These are phyloP conservation scores for Pseudogymnoascus sp. DNA, from an alignment of 2,329 filamentous ascomycete genomes.

Conservation along the genomic window DNA sequence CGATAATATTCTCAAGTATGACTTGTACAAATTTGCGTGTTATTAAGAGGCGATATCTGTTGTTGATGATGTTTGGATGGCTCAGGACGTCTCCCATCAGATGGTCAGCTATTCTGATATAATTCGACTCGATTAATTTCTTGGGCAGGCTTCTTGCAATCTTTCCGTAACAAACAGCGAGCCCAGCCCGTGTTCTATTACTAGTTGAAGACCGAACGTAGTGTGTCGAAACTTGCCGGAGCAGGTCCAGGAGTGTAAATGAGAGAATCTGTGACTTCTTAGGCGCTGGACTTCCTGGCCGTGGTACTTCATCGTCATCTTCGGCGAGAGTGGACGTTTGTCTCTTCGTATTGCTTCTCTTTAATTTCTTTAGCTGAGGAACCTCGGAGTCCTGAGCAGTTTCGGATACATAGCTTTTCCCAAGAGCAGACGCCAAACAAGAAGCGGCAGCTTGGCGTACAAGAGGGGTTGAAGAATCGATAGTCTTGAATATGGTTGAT, in stretches of 20 bases:
- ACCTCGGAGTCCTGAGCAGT: slow-evolving; percentile 42
- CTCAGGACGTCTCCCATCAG: slow-evolving; percentile 75
- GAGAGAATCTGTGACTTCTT: slow-evolving; percentile 67
- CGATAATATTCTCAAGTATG: slow-evolving; percentile 77
- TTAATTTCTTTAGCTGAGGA: slow-evolving; percentile 60
- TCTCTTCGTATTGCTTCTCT: slow-evolving; percentile 54
- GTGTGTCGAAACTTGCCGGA: slow-evolving; percentile 71
- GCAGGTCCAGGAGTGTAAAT: slow-evolving; percentile 68
- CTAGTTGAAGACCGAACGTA: slow-evolving; percentile 73
- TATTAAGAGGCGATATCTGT: slow-evolving; percentile 80
- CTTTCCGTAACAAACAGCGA: slow-evolving; percentile 81
- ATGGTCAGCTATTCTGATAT: slow-evolving; percentile 72
- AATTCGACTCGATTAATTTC: slow-evolving; percentile 74
- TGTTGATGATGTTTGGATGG: slow-evolving; percentile 66
- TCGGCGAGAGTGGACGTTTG: slow-evolving; percentile 50
- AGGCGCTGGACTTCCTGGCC: slow-evolving; percentile 68
- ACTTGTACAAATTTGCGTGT: slow-evolving; percentile 79
- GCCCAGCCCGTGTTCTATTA: slow-evolving; percentile 72
- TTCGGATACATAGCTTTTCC: slow-evolving; percentile 69
- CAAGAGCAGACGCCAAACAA: slow-evolving; percentile 74
- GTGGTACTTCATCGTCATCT: slow-evolving; percentile 64
- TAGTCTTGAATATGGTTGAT: slow-evolving; percentile 72
- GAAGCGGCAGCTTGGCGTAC: slow-evolving; percentile 83
- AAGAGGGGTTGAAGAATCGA: slow-evolving; percentile 67
- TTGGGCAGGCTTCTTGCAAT: slow-evolving; percentile 74